Base-by-base conservation (phyloP, 2,329 filamentous ascomycete genomes). In the Fonsecaea multimorphosa region DNA sequence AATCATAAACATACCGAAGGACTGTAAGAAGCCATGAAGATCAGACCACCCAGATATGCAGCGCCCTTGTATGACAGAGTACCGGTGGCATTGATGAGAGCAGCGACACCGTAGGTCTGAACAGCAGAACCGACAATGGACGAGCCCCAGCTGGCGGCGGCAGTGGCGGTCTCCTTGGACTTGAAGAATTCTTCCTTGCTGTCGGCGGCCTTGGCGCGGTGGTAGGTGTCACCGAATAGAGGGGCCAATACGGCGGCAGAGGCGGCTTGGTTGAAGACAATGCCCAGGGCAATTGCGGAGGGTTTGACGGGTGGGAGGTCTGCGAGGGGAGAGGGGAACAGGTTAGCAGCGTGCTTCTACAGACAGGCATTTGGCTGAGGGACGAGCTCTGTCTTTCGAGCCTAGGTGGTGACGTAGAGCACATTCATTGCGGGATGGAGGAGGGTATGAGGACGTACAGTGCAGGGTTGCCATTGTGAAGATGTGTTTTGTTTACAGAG, bases 41-140 rank as follows among this genome's bases (percentile, higher is more conserved):
- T 91, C 78, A 98, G 84, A 67, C 86, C 86, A 72, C 95, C 95
- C 68, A 98, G 85, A 83, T 97, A 98, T 63, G 94, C 92, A 70
- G 95, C 93, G 73, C 95, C 95, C 87, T 97, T 98, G 86, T 98
- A 98, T 82, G 87, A 93, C 70, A 98, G 85, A 61, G 94, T 97
- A 72, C 92, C 93, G 49, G 94, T 98, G 72, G 93, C 93, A 80
- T 98, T 98, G 85, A 94, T 91, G 72, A 97, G 84, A 68, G 93
- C 93, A 73, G 89, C 93, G 70, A 97, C 90, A 77, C 92, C 93
- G 76, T 97, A 97, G 69, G 90, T 87, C 84, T 97, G 93, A 67
- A 97, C 81, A 66, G 90, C 92, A 64, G 92, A 95, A 78, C 95
- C 95, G 77, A 93, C 84, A 69, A 98, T 86, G 46, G 93, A 95